Evolutionary conservation across 305 asterid species (phyloP).

Genomic region (Fraxinus sp.): DNA sequence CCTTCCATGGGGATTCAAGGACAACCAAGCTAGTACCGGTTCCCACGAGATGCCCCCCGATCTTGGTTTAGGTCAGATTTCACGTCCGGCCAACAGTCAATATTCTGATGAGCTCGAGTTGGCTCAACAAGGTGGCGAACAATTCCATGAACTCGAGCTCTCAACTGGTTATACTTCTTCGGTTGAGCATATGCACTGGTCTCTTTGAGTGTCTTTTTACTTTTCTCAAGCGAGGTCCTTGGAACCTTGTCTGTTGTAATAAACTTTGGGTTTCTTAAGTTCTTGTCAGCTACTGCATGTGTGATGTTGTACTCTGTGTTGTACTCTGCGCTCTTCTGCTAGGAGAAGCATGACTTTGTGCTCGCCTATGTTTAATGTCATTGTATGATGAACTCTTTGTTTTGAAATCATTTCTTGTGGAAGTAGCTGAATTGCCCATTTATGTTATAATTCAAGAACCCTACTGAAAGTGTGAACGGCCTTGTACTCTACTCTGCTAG

Average conservation of each 20-base stretch:
- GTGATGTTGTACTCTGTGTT: neutral
- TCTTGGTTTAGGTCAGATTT: conserved; percentile 53
- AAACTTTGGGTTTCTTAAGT: neutral
- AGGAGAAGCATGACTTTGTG: neutral
- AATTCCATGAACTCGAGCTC: conserved; percentile 53
- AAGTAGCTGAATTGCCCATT: neutral
- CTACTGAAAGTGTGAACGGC: neutral
- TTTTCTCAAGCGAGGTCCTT: neutral
- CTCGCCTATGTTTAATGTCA: neutral
- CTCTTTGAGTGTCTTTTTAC: conserved; percentile 37
- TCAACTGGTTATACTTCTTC: conserved; percentile 64
- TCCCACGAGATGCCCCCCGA: conserved; percentile 50
- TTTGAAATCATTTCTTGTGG: neutral
- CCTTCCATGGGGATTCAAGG: conserved; percentile 51
- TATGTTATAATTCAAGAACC: neutral
- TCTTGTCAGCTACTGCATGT: neutral
- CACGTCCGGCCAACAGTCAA: conserved; percentile 41
- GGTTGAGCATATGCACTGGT: conserved; percentile 66
- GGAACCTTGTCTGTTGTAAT: neutral
- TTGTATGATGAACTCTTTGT: neutral
- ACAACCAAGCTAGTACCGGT: conserved; percentile 34
- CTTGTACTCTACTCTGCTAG: neutral
- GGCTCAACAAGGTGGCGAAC: conserved; percentile 53
- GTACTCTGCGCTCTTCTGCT: neutral
- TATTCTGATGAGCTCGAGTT: conserved; percentile 54